Evolutionary conservation across 768 basidiomycete species (phyloP).

Genomic region (Tricholomella constricta): DNA sequence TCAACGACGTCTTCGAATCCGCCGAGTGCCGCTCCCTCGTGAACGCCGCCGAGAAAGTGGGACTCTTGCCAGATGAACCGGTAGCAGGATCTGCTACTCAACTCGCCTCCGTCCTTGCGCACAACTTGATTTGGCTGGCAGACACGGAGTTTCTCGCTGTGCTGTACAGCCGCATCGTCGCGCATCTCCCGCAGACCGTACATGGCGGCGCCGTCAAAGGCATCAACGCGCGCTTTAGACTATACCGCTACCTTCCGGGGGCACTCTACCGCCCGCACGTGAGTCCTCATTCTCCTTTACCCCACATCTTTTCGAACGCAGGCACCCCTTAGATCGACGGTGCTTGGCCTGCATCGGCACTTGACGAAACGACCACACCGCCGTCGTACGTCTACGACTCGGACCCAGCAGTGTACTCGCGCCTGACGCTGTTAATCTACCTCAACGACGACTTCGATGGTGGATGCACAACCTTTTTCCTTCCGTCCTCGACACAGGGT

Average conservation of each 20-base stretch:
- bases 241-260: slow-evolving; percentile 52
- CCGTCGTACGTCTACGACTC: slow-evolving; percentile 51
- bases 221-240: slow-evolving; percentile 50
- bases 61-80: slow-evolving; percentile 53
- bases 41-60: slow-evolving; percentile 45
- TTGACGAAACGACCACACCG: slow-evolving; percentile 40
- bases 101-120: slow-evolving; percentile 46
- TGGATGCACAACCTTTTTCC: slow-evolving; percentile 58
- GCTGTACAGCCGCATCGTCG: slow-evolving; percentile 44
- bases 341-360: slow-evolving; percentile 52
- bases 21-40: slow-evolving; percentile 48
- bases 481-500: slow-evolving; percentile 43
- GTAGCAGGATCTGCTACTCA: slow-evolving; percentile 45
- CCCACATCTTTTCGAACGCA: not conserved
- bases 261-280: slow-evolving; percentile 53
- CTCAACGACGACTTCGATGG: slow-evolving; percentile 48
- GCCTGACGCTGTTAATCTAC: slow-evolving; percentile 52
- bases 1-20: slow-evolving; percentile 47
- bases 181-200: slow-evolving; percentile 41
- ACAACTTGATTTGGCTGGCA: slow-evolving; percentile 57
- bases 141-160: slow-evolving; percentile 42
- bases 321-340: slow-evolving; percentile 43
- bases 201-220: slow-evolving; percentile 46
- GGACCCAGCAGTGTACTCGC: slow-evolving; percentile 47
- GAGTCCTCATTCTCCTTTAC: slow-evolving; percentile 9